Conservation (phyloP, 106 monocot species). For the Vanilla planifolia region DNA sequence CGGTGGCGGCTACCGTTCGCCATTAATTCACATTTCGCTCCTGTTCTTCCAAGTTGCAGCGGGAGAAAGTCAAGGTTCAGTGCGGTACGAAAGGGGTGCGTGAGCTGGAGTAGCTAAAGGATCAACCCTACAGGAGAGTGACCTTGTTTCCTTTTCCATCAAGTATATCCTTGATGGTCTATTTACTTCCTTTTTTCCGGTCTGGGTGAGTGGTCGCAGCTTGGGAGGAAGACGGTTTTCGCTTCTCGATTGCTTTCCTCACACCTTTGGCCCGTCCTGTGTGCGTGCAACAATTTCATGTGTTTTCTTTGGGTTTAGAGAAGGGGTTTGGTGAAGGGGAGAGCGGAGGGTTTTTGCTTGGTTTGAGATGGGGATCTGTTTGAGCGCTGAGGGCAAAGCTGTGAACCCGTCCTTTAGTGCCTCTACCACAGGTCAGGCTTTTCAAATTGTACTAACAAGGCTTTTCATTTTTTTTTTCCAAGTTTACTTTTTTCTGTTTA, state of each 20-base stretch:
- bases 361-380: conserved; percentile 19
- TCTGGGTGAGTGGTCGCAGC: too few species aligned
- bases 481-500: not conserved
- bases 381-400: conserved; percentile 15
- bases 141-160: too few species aligned
- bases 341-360: not conserved
- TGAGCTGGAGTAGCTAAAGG: too few species aligned
- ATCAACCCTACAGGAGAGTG: too few species aligned
- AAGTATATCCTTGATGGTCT: not conserved
- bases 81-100: too few species aligned
- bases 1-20: conserved; percentile 9
- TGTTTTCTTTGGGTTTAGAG: not conserved
- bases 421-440: conserved; percentile 9
- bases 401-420: conserved; percentile 10
- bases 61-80: not conserved
- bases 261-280: not conserved
- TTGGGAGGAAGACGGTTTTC: too few species aligned
- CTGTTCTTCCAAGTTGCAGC: not conserved
- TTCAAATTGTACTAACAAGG: not conserved
- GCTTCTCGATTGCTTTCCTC: not conserved
- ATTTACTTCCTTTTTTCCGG: not conserved
- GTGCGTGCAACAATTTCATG: not conserved
- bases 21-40: conserved; percentile 6
- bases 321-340: not conserved
- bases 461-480: not conserved